phyloP scores from a whole-genome alignment of 1,284 basidiomycete species.

The Cerioporus squamosus region DNA sequence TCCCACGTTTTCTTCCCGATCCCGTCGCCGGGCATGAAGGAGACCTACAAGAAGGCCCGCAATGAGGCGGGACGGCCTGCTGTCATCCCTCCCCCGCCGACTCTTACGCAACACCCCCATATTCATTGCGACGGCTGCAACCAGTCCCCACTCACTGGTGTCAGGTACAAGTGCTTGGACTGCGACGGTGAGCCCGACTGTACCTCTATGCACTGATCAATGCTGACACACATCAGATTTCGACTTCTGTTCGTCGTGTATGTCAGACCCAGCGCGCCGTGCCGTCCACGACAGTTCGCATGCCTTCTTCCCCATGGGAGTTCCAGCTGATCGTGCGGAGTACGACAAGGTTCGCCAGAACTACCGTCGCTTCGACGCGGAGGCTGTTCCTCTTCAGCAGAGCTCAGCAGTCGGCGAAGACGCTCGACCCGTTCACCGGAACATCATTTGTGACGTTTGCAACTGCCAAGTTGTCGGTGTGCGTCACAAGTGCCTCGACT shows the following conservation, averaged over 20 bases:
- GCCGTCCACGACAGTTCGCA: conserved; percentile 18
- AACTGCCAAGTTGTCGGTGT: conserved; percentile 56
- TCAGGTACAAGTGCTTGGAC: conserved; percentile 60
- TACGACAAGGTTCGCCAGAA: conserved; percentile 46
- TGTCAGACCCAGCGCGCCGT: conserved; percentile 47
- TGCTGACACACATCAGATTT: conserved; percentile 47
- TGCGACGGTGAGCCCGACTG: conserved; percentile 46
- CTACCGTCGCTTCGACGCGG: conserved; percentile 70
- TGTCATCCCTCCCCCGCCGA: background rate
- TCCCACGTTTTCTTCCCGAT: conserved; percentile 71
- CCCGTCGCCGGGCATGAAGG: conserved; percentile 48
- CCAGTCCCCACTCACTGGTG: conserved; percentile 54
- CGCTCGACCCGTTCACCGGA: conserved; percentile 37
- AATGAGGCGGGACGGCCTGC: conserved; percentile 47
- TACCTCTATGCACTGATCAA: background rate
- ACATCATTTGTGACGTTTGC: conserved; percentile 69
- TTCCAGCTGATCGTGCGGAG: conserved; percentile 7
- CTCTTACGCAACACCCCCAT: conserved; percentile 2
- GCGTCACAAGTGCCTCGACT: conserved; percentile 79
- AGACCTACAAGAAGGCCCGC: conserved; percentile 31
- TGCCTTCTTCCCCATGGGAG: conserved; percentile 5
- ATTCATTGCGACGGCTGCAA: conserved; percentile 70
- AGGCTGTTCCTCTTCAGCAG: conserved; percentile 56
- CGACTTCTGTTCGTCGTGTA: conserved; percentile 71
- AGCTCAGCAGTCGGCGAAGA: background rate